phyloP scores from a whole-genome alignment of 2,329 filamentous ascomycete genomes.

The Diplodia mutila region DNA sequence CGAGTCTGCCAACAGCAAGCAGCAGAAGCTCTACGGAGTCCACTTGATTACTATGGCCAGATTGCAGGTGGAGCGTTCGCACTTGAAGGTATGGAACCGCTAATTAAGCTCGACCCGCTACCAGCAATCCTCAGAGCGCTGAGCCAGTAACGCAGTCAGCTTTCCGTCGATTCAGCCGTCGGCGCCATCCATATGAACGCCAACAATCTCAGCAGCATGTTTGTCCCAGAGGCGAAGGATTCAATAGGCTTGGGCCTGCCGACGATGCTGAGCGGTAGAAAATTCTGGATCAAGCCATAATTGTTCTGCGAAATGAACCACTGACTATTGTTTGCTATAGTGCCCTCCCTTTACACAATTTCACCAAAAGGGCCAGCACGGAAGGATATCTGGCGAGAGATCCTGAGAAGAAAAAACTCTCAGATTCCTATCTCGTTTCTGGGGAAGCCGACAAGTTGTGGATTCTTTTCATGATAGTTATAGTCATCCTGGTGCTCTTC shows the following conservation, averaged over 20 bases:
- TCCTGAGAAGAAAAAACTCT: background rate
- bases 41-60: background rate
- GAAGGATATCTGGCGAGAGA: background rate
- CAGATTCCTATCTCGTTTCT: background rate
- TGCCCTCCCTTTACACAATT: background rate
- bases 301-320: background rate
- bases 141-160: background rate
- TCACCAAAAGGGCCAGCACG: background rate
- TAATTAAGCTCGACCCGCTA: background rate
- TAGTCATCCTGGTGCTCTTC: background rate
- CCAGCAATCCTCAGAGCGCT: background rate
- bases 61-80: background rate
- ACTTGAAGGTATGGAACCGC: background rate
- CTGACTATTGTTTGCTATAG: background rate
- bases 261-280: background rate
- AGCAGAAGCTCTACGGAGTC: background rate
- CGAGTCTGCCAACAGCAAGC: background rate
- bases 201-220: background rate
- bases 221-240: background rate
- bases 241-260: background rate
- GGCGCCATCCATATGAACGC: constrained; percentile 1
- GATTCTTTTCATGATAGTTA: background rate
- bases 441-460: background rate
- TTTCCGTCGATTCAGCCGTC: background rate
- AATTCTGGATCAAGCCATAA: background rate